Evolutionary conservation across 345 rosid genomes (phyloP).

Genomic region (Noccaea bulbosa): DNA sequence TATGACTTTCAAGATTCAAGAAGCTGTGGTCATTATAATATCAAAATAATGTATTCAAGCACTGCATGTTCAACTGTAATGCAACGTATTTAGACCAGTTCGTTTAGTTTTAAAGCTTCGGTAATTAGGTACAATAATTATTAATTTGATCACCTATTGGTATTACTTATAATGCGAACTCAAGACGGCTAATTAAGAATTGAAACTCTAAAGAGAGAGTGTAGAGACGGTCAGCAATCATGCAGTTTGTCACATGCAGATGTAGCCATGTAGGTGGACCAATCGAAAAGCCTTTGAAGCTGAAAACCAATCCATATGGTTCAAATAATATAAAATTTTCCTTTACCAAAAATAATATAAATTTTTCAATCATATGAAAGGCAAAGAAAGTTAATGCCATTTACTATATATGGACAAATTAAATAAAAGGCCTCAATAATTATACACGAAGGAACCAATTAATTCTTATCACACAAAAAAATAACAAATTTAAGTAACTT

Average conservation of each 20-base stretch:
- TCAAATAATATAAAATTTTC: constrained; percentile 24
- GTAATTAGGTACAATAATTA: constrained; percentile 24
- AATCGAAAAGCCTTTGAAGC: constrained; percentile 36
- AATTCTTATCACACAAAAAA: constrained; percentile 4
- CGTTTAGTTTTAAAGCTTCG: constrained; percentile 1
- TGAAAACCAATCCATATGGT: constrained; percentile 31
- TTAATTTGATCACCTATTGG: constrained; percentile 9
- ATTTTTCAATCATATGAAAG: constrained; percentile 31
- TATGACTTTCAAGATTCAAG: constrained; percentile 13
- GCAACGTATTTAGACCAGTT: constrained; percentile 39
- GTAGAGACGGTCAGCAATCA: constrained; percentile 32
- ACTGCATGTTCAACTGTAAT: constrained; percentile 39
- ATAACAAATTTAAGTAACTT: neutral
- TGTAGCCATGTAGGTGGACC: constrained; percentile 46
- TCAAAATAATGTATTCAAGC: neutral
- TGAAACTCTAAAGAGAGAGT: constrained; percentile 29
- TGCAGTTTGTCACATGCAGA: constrained; percentile 42
- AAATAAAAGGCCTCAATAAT: constrained; percentile 28
- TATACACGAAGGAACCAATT: neutral
- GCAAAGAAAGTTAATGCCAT: constrained; percentile 26
- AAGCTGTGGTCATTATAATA: constrained; percentile 7
- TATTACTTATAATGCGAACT: constrained; percentile 32
- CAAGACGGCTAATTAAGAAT: constrained; percentile 29
- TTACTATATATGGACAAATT: constrained; percentile 23
- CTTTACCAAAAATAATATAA: constrained; percentile 11